Base-by-base conservation (phyloP, 2,329 filamentous ascomycete species). In the Fusarium sp. region DNA sequence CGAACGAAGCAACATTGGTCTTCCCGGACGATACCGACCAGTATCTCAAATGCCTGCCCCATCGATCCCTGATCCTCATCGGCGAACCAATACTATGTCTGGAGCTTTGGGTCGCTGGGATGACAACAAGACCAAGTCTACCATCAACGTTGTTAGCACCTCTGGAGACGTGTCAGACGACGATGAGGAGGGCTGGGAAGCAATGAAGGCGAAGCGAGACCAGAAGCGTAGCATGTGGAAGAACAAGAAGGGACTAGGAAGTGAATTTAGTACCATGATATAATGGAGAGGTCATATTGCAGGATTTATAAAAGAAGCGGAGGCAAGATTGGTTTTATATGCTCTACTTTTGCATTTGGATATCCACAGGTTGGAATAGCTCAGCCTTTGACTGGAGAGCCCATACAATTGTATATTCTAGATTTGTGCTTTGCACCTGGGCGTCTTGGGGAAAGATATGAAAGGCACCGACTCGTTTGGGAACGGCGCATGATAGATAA, bases 1-100 rank as follows among this genome's bases (percentile, higher is more conserved):
- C 6, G 95, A 98, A 79, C 90, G 95, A 60, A 98, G 93, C 81
- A 98, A 96, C 74, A 81, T 97, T 60, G 95, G 95, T 13, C 84
- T 96, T 48, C 93, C 95, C 8, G 89, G 92, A 29, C 88, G 95
- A 40, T 99, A 99, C 78, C 87, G 95, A 41, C 93, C 95, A 2
- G 94, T 98, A 1, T 93, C 91, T 0, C 89, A 90, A 38, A 80
- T 83, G 51, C 81, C 80, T 7, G 69, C 68, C 8, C 64, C 68
- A 0, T 69, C 53, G 70, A 77, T 40, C 64, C 72, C 61, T 19
- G 64, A 67, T 45, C 66, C 51, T 57, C 74, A 74, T 62, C 69
- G 75, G 68, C 64, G 74, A 70, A 65, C 73, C 65, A 71, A 58
- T 65, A 74, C 73, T 42, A 75, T 76, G 69, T 75, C 72, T 56